Base-by-base conservation (phyloP, 139 green algal species). In the Zygnema circumcarinatum region DNA sequence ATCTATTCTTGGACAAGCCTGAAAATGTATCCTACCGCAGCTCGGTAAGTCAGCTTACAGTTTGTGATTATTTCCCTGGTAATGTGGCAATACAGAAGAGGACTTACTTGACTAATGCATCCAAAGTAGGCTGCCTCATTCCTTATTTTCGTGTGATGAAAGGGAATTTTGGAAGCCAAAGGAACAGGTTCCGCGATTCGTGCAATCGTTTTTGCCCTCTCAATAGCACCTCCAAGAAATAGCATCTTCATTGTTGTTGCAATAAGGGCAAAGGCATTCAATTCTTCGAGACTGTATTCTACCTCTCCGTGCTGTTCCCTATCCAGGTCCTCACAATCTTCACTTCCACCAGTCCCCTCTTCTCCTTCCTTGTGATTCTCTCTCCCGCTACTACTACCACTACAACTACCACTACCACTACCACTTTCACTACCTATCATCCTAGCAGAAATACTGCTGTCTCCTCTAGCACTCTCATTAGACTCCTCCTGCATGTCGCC, bases 121-220 rank as follows among this genome's bases (percentile, higher is more conserved):
- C 91, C 84, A 75, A 93, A 94, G 93, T 97, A 97, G 1, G 95
- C 95, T 0, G 93, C 94, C 86, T 97, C 95, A 69, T 97, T 97
- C 20, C 95, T 86, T 74, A 97, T 94, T n/a, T 93, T 68, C 0
- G 94, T 97, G 1, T 80, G 89, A 92, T 97, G 95, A 38, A 97
- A 92, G 42, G 93, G 81, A 33, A 83, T 83, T 0, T 31, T 1
- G 0, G 88, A 94, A 3, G 92, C 89, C 38, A 47, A 38, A 1
- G 80, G 62, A 0, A 90, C 88, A 0, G 74, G 36, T 2, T 93
- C 76, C n/a, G 93, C 29, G 54, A 87, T 11, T 1, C 33, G 11
- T 0, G 74, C 78, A 31, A 94, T 22, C 36, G 68, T n/a, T 0
- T 33, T 31, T 33, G 79, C 81, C 16, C 83, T 35, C 40, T 53